Conservation (phyloP, 495 filamentous ascomycete species). For the Penicillium chermesinum region DNA sequence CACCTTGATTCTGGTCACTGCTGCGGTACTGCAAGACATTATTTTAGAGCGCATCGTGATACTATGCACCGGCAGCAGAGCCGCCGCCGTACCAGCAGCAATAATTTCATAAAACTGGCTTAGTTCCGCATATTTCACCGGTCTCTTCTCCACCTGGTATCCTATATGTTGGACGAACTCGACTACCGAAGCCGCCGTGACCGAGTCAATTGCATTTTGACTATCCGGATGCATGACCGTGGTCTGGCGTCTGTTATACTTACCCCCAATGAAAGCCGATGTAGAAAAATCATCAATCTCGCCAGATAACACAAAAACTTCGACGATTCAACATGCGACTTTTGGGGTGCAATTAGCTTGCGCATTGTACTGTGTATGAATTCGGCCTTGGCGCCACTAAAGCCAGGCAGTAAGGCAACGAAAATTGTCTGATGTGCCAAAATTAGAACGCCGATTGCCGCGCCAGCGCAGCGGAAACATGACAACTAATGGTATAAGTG, state of each 20-base stretch:
- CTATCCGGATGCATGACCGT: conserved; percentile 77
- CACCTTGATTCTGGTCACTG: conserved; percentile 63
- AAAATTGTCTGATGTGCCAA: too few species aligned
- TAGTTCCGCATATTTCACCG: conserved; percentile 65
- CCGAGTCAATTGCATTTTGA: conserved; percentile 73
- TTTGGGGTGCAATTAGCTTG: too few species aligned
- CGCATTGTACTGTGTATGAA: too few species aligned
- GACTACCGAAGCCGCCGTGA: conserved; percentile 67
- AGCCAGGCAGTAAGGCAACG: too few species aligned
- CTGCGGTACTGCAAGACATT: conserved; percentile 65
- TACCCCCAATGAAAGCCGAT: conserved; percentile 74
- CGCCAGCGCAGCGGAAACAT: too few species aligned
- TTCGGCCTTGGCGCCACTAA: too few species aligned
- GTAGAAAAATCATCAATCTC: conserved; percentile 91
- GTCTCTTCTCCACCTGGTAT: conserved; percentile 59
- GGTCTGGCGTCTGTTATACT: conserved; percentile 47
- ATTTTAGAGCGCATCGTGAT: conserved; percentile 66
- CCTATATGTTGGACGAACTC: conserved; percentile 63
- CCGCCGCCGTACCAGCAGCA: conserved; percentile 89
- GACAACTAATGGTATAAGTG: too few species aligned
- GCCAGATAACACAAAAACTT: too few species aligned
- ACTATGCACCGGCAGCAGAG: conserved; percentile 82
- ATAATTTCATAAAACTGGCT: conserved; percentile 74
- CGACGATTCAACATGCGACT: too few species aligned
- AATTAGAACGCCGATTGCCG: too few species aligned